A percentile compares a stretch with the other conserved stretches of the same genome.
phyloP scores from a whole-genome alignment of 106 monocot species.

The Acanthochlamys bracteata region DNA sequence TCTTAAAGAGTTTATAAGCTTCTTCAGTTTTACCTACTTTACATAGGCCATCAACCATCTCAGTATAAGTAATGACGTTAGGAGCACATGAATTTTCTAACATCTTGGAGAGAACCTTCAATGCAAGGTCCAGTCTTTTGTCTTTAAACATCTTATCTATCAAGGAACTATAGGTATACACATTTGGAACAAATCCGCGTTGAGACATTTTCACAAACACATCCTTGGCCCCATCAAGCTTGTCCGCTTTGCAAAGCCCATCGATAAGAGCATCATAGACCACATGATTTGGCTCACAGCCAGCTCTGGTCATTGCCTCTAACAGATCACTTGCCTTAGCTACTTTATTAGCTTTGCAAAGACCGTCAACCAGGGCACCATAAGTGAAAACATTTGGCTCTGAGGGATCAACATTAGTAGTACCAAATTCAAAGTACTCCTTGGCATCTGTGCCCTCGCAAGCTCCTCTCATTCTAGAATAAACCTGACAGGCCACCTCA shows the following conservation, averaged over 20 bases:
- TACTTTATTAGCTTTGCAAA: constrained; percentile 92
- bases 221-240: constrained; percentile 72
- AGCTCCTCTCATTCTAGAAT: constrained; percentile 65
- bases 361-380: constrained; percentile 88
- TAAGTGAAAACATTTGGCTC: constrained; percentile 93
- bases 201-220: constrained; percentile 64
- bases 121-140: constrained; percentile 74
- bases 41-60: constrained; percentile 97
- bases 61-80: constrained; percentile 89
- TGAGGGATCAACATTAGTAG: constrained; percentile 5
- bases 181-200: constrained; percentile 57
- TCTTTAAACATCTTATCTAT: constrained; percentile 91
- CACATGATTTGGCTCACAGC: constrained; percentile 80
- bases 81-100: constrained; percentile 76
- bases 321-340: constrained; percentile 60
- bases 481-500: constrained; percentile 68
- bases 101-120: constrained; percentile 83
- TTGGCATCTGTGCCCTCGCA: constrained; percentile 32
- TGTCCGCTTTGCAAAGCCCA: constrained; percentile 87
- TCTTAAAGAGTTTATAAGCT: constrained; percentile 59
- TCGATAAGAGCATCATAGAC: constrained; percentile 93
- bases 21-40: constrained; percentile 76
- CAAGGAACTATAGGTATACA: constrained; percentile 82
- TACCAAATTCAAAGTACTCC: constrained; percentile 36
- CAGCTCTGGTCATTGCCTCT: constrained; percentile 54